Evolutionary conservation across 768 basidiomycete species (phyloP), one percentile per base, ranked within the genome.

Genomic region (Asterophora lycoperdoides): DNA sequence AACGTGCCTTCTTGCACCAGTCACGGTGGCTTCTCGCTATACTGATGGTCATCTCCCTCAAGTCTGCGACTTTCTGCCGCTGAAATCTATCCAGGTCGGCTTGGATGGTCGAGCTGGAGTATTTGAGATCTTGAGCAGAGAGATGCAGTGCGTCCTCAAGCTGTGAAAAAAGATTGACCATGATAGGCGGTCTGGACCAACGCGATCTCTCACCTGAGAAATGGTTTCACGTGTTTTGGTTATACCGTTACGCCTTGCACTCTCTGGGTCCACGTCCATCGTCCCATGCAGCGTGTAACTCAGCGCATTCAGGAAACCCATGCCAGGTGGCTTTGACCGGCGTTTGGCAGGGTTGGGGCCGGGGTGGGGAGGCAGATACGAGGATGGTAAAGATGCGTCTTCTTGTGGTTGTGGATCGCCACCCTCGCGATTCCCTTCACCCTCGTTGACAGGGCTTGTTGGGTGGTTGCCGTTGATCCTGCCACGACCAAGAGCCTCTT

Each of bases 211-310:
- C 62, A 94, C 94, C 75, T 93, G 90, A n/a, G 92, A 91, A 53
- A 97, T 96, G 15, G 80, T 81, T 69, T 98, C 95, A 57, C 90
- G 80, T 4, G 93, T 93, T 72, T 96, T 97, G 53, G 87, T 87
- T 55, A 99, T 98, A 44, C 85, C 81, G 60, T 88, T 97, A 54
- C 96, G 76, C 52, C 96, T 75, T 5, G 95, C 94, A 14, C 89
- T 90, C 71, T 98, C 96, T 2, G 96, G 96, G 68, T 99, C 96
- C 14, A 89, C 89, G 58, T 99, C 96, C 86, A 99, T 97, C 84
- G 98, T 94, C 4, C 95, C 94, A 57, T 94, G 93, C 47, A 99
- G 65, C 18, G 93, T 94, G 68, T 96, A 94, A 61, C 87, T 93
- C 36, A 99, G 72, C 13, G 96, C 96, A 57, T 84, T 92, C 30